phyloP scores from a whole-genome alignment of 1,284 basidiomycete genomes.

The Thecaphora thlaspeos region DNA sequence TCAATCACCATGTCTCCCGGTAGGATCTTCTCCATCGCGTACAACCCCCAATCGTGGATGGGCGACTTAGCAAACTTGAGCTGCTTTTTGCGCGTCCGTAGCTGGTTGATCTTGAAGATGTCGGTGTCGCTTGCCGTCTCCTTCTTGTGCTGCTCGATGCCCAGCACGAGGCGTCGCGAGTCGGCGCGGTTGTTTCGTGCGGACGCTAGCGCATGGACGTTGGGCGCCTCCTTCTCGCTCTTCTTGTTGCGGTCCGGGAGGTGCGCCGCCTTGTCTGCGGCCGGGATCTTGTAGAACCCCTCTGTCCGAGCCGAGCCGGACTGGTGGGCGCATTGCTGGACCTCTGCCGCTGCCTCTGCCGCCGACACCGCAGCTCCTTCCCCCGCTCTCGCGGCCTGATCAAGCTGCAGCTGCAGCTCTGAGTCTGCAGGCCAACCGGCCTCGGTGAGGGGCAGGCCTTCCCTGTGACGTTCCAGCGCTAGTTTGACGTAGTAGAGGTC shows the following conservation, averaged over 20 bases:
- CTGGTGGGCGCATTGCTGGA: slow-evolving; percentile 61
- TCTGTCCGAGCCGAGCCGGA: slow-evolving; percentile 86
- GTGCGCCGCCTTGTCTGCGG: slow-evolving; percentile 87
- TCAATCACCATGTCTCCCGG: slow-evolving; percentile 99
- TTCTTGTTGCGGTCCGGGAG: slow-evolving; percentile 65
- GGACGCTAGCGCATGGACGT: slow-evolving; percentile 65
- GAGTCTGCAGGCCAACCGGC: slow-evolving; percentile 16
- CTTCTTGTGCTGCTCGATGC: slow-evolving; percentile 89
- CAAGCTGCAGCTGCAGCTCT: slow-evolving; percentile 24
- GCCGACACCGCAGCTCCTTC: no score
- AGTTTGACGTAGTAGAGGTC: slow-evolving; percentile 82
- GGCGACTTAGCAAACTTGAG: slow-evolving; percentile 91
- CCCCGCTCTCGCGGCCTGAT: no score
- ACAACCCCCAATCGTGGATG: slow-evolving; percentile 95
- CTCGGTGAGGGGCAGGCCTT: slow-evolving; percentile 33
- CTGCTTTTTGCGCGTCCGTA: slow-evolving; percentile 96
- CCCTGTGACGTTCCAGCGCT: slow-evolving; percentile 61
- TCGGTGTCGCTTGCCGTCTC: slow-evolving; percentile 62
- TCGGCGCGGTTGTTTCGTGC: slow-evolving; percentile 90
- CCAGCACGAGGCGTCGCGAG: slow-evolving; percentile 85
- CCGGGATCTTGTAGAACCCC: slow-evolving; percentile 90
- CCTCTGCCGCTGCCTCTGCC: no score
- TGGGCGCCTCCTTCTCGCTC: slow-evolving; percentile 57
- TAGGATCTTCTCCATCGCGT: slow-evolving; percentile 68
- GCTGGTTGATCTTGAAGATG: slow-evolving; percentile 92